phyloP scores from a whole-genome alignment of 306 rosid genomes.

The Quercus glauca region DNA sequence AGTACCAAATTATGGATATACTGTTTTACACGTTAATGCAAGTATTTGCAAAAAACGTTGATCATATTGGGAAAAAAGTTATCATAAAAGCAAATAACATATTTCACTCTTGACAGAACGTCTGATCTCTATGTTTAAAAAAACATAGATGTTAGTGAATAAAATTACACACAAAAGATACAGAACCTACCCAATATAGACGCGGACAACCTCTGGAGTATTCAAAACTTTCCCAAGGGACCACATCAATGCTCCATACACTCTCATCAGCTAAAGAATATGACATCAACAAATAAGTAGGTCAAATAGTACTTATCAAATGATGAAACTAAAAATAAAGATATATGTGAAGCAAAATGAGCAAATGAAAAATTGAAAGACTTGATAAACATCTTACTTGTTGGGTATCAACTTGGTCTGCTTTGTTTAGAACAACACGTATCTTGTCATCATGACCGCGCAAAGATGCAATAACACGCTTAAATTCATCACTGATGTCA shows the following conservation, averaged over 20 bases:
- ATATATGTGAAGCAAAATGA: neutral
- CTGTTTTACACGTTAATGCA: neutral
- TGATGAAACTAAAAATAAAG: neutral
- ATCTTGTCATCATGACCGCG: conserved; percentile 94
- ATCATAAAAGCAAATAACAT: neutral
- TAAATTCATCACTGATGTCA: conserved; percentile 90
- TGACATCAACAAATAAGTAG: neutral
- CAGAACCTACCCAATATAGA: conserved; percentile 76
- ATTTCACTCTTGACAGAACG: neutral
- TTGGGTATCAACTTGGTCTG: conserved; percentile 97
- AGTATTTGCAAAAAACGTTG: neutral
- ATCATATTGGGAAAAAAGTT: too few relatives aligned
- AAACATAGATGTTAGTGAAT: neutral
- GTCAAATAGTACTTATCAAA: neutral
- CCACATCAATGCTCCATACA: conserved; percentile 99
- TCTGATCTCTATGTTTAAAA: neutral
- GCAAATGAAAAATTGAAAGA: neutral
- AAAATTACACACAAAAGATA: neutral
- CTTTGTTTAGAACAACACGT: conserved; percentile 90
- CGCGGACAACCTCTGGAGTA: conserved; percentile 90
- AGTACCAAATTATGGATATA: neutral
- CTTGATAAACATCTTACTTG: conserved; percentile 50
- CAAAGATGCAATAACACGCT: conserved; percentile 77
- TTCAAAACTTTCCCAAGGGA: conserved; percentile 84
- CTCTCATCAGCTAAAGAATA: conserved; percentile 78